phyloP scores from a whole-genome alignment of 352 stramenopile genomes.

The Elongisporangium senticosum region DNA sequence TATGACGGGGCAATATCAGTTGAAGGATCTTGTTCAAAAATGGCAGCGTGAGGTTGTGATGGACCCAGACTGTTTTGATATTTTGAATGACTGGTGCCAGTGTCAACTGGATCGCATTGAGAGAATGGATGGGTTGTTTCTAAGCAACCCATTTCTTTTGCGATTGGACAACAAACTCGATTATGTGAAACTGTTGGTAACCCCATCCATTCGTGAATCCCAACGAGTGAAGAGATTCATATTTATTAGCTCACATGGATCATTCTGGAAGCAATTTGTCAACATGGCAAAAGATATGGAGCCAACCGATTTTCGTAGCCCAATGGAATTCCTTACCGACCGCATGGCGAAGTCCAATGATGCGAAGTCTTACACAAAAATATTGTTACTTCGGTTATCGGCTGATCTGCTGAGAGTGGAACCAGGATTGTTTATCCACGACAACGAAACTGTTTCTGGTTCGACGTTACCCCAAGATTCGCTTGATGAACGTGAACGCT shows the following conservation, averaged over 20 bases:
- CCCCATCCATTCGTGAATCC: constrained; percentile 13
- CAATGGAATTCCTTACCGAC: constrained; percentile 32
- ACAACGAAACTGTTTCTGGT: not conserved
- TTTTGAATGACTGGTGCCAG: constrained; percentile 71
- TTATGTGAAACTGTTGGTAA: constrained; percentile 34
- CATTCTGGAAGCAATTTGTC: constrained; percentile 51
- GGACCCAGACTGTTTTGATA: constrained; percentile 43
- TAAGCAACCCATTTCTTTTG: constrained; percentile 42
- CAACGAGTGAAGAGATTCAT: constrained; percentile 12
- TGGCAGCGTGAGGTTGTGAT: constrained; percentile 38
- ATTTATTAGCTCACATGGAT: constrained; percentile 21
- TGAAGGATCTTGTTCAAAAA: constrained; percentile 34
- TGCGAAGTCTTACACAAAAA: constrained; percentile 7
- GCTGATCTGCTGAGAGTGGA: constrained; percentile 21
- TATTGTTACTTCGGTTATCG: constrained; percentile 33
- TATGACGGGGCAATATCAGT: constrained; percentile 39
- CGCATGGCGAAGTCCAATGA: not conserved
- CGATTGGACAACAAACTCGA: constrained; percentile 66
- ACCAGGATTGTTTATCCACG: constrained; percentile 25
- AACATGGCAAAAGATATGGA: constrained; percentile 27
- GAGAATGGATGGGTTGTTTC: constrained; percentile 43
- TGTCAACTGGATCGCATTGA: constrained; percentile 36
- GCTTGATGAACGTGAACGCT: constrained; percentile 9
- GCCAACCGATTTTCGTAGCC: constrained; percentile 38
- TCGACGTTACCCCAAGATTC: not conserved